phyloP scores from a whole-genome alignment of 2,329 filamentous ascomycete genomes.

The Penicillium decumbens region DNA sequence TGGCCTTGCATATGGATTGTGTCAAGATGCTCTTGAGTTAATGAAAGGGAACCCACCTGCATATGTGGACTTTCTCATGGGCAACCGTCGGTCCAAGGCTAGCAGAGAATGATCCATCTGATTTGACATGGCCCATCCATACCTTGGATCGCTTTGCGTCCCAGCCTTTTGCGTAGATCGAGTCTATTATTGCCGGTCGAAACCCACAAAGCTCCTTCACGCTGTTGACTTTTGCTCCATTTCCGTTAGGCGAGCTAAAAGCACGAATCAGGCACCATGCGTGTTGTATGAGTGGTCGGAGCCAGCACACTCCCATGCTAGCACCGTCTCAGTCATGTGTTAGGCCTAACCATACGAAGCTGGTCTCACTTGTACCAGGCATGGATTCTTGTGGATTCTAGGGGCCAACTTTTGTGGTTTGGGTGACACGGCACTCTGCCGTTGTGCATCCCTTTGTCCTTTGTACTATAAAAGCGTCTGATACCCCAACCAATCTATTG shows the following conservation, averaged over 20 bases:
- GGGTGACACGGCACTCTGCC: neutral
- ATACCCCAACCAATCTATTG: slow-evolving; percentile 12
- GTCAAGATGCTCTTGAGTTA: slow-evolving; percentile 70
- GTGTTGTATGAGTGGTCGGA: neutral
- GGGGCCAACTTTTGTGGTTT: neutral
- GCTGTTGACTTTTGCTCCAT: neutral
- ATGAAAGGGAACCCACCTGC: slow-evolving; percentile 66
- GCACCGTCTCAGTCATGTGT: neutral
- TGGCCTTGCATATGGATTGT: slow-evolving; percentile 72
- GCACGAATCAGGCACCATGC: neutral
- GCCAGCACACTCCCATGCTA: neutral
- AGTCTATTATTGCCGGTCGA: neutral
- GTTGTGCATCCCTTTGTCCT: neutral
- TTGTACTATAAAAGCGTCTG: slow-evolving; percentile 4
- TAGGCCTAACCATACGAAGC: neutral
- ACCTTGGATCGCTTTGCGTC: neutral
- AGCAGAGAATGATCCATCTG: slow-evolving; percentile 18
- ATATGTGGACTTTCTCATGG: slow-evolving; percentile 65
- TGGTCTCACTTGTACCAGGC: neutral
- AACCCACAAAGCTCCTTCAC: neutral
- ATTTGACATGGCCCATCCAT: neutral
- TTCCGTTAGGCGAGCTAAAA: neutral
- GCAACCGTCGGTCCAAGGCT: slow-evolving; percentile 36
- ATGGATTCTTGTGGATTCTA: neutral
- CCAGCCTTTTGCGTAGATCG: neutral